Evolutionary conservation across 352 stramenopile genomes (phyloP), one percentile per base, ranked within the genome.

Genomic region (Peronospora belbahrii): DNA sequence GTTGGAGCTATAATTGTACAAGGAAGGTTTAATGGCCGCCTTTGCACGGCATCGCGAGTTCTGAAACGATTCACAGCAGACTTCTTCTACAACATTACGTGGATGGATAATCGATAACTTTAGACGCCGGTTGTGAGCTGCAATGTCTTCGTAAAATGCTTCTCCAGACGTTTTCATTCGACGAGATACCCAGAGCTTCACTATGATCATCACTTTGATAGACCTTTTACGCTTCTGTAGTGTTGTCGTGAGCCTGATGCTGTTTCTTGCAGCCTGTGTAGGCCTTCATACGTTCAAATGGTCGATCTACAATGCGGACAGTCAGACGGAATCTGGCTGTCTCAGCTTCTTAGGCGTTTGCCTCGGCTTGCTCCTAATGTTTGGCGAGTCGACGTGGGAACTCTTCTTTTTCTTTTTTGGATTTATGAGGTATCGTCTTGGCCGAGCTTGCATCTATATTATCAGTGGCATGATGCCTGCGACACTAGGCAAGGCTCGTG

Each of bases 401-500:
- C 37, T 56, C 9, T 89, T 88, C 47, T 88, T 84, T 67, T 86
- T 80, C 55, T 73, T 87, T 57, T 89, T 89, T 28, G 78, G 78
- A 22, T 89, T 88, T 45, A 65, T 89, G 57, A 71, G 78, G 10
- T 89, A 88, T 41, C 78, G 75, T 41, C 27, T 87, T 25, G 75
- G 78, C 31, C 70, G 70, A 6, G 65, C 70, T 2, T 57, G 67
- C 18, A 46, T 88, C 28, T 88, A 85, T 25, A 28, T 33, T 6
- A 48, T 88, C 17, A 68, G 73, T 10, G 78, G 75, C 42, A 64
- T 80, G 56, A 83, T 87, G 70, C 80, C 56, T 10, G 62, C 64
- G 42, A 41, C 82, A 35, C 59, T 84, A 27, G 72, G 75, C 42
- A 79, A 82, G 47, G 79, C 68, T 14, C 61, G 80, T 6, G 52